Percentiles rank a stretch among this genome's conserved stretches.
Evolutionary conservation across 176 grass and related monocot genomes (phyloP).

Genomic region (Triticum timopheevii): DNA sequence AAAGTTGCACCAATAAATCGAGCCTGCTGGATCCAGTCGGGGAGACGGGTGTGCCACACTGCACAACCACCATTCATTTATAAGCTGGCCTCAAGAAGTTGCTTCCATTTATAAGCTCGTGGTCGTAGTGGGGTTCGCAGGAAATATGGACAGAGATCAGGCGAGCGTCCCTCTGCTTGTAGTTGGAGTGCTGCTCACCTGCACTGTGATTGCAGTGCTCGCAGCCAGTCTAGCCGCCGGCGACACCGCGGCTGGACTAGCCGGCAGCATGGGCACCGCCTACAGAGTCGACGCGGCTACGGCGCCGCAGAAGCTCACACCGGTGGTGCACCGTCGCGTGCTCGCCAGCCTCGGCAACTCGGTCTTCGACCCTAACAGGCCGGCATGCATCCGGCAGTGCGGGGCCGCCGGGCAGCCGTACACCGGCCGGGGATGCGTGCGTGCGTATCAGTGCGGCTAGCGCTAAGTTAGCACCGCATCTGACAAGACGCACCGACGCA

Average conservation of each 20-base stretch:
- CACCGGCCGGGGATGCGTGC: constrained; percentile 9
- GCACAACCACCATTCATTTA: neutral
- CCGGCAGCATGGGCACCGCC: neutral
- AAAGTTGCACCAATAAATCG: neutral
- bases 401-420: neutral
- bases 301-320: neutral
- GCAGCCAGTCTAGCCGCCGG: neutral
- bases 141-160: neutral
- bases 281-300: neutral
- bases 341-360: neutral
- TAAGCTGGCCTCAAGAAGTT: neutral
- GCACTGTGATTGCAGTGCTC: neutral
- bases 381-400: neutral
- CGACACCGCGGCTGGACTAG: neutral
- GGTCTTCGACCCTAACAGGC: neutral
- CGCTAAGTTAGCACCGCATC: neutral
- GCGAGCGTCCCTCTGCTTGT: neutral
- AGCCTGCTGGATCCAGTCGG: neutral
- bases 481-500: neutral
- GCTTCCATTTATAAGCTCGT: constrained; percentile 15
- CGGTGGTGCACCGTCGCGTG: constrained; percentile 19
- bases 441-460: neutral
- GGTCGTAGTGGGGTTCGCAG: neutral
- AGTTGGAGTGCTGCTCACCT: neutral
- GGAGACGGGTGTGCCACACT: neutral